Evolutionary conservation across 257 asterid species (phyloP), one percentile per base, ranked within the genome.

Genomic region (Jaltomata sinuosa): DNA sequence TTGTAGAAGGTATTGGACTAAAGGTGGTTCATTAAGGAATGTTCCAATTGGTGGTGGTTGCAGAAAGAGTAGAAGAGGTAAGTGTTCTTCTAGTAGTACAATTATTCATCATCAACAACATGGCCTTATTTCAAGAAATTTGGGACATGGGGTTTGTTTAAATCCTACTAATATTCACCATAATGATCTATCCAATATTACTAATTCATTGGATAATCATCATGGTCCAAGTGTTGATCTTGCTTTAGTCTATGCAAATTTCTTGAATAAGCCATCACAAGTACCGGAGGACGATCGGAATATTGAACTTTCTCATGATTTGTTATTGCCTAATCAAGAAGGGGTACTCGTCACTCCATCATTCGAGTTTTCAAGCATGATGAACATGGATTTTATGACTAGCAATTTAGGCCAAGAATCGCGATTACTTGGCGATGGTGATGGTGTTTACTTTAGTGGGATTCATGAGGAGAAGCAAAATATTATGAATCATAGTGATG

Each of bases 11-110:
- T 94, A 94, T 79, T 94, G 98, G 98, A 94, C 98, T 6, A 92
- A 89, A 87, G 98, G 97, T 0, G 98, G 98, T 19, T 94, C 97
- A 29, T 95, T 94, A 16, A 89, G 98, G 38, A 93, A 93, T 84
- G 94, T 94, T 3, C 97, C 98, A 1, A 65, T 93, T 1, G 98
- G 98, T 14, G 98, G 98, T 9, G 97, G 96, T 7, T 94, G 95
- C 42, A 92, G 97, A 34, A 68, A 68, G 45, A 68, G 77, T 68
- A 68, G 77, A 34, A 68, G 49, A 68, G 81, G 88, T 59, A 22
- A 54, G 40, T 71, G 84, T 25, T 50, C 62, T 65, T 83, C 7
- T 8, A 34, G 47, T 27, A 32, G 47, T 27, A 32, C 8, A 21
- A 76, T 76, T 47, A 76, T 76, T 47, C 81, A 72, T 53, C 79